Percentiles rank a stretch among this genome's conserved stretches.
Conservation (phyloP, 1,139 yeast species). For the Pichia cactophila region DNA sequence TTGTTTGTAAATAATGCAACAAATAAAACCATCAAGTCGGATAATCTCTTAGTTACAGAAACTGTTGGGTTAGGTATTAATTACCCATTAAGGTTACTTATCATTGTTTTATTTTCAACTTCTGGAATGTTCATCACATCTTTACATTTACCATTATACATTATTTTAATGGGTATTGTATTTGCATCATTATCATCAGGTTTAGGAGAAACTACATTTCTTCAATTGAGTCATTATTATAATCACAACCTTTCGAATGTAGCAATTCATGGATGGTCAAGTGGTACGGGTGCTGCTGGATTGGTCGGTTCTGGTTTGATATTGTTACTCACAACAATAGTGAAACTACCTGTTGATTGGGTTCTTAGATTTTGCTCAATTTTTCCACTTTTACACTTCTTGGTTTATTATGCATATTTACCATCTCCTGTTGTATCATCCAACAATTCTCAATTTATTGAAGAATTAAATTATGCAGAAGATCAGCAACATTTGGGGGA, state of each 20-base stretch:
- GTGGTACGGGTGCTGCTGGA: constrained; percentile 97
- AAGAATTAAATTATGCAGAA: neutral
- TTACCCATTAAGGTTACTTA: constrained; percentile 47
- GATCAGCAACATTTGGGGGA: neutral
- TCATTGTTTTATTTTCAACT: constrained; percentile 52
- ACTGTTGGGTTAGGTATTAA: constrained; percentile 32
- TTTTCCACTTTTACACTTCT: constrained; percentile 40
- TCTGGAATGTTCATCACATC: constrained; percentile 76
- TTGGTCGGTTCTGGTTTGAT: constrained; percentile 64
- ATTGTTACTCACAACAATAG: constrained; percentile 47
- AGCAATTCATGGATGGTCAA: constrained; percentile 78
- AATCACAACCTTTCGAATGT: constrained; percentile 23
- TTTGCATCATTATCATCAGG: constrained; percentile 85
- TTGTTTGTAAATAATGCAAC: constrained; percentile 52
- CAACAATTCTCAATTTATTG: too few species aligned
- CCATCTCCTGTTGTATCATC: constrained; percentile 25
- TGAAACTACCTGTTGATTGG: constrained; percentile 37
- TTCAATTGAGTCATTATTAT: constrained; percentile 74
- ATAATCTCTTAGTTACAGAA: neutral
- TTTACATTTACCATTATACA: constrained; percentile 23
- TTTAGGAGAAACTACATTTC: constrained; percentile 80
- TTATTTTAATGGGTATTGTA: constrained; percentile 60
- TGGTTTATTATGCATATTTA: constrained; percentile 30
- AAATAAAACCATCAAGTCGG: neutral
- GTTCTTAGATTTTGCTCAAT: constrained; percentile 42